phyloP scores from a whole-genome alignment of 2,329 filamentous ascomycete genomes.

The Phialophora verrucosa region DNA sequence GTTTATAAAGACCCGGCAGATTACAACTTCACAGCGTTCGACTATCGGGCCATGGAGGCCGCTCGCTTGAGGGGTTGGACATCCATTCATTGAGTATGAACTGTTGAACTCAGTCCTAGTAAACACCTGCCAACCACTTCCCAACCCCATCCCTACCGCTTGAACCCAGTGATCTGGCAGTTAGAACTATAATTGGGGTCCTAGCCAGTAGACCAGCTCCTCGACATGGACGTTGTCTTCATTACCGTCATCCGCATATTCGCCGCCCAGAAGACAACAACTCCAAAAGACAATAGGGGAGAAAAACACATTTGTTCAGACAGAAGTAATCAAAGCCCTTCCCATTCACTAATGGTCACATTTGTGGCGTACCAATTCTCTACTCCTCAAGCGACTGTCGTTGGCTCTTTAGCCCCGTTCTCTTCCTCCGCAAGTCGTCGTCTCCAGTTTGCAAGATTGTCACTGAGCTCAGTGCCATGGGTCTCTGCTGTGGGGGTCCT shows the following conservation, averaged over 20 bases:
- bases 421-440: slow-evolving; percentile 72
- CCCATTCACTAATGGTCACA: slow-evolving; percentile 10
- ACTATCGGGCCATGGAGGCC: background rate
- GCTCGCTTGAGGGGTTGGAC: background rate
- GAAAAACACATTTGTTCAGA: slow-evolving; percentile 19
- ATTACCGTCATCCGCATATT: slow-evolving; percentile 24
- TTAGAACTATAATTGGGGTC: slow-evolving; percentile 20
- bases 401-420: slow-evolving; percentile 25
- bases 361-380: background rate
- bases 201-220: slow-evolving; percentile 29
- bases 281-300: slow-evolving; percentile 7
- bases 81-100: slow-evolving; percentile 1
- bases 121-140: slow-evolving; percentile 2
- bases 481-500: slow-evolving; percentile 56
- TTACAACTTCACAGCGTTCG: background rate
- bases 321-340: slow-evolving; percentile 13
- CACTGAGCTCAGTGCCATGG: slow-evolving; percentile 60
- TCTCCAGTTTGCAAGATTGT: slow-evolving; percentile 79
- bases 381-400: slow-evolving; percentile 23
- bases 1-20: background rate
- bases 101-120: slow-evolving; percentile 2
- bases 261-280: slow-evolving; percentile 10
- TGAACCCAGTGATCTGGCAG: slow-evolving; percentile 4
- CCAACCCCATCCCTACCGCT: slow-evolving; percentile 3
- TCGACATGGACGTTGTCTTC: slow-evolving; percentile 18